phyloP scores from a whole-genome alignment of 1,284 basidiomycete species.

The Retiboletus fuscus region DNA sequence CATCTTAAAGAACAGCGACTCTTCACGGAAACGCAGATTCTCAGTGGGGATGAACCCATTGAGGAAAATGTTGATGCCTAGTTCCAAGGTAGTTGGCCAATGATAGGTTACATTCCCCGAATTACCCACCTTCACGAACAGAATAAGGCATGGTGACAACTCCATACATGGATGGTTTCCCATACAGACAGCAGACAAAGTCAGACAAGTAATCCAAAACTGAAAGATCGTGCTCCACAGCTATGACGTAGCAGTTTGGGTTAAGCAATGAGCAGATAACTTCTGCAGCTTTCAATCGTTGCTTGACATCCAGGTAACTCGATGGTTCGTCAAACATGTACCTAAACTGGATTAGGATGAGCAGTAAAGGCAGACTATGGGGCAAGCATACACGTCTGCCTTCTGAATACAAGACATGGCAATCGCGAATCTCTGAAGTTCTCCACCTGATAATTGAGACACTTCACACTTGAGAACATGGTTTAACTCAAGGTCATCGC shows the following conservation, averaged over 20 bases:
- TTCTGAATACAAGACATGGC: constrained; percentile 92
- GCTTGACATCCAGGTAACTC: constrained; percentile 94
- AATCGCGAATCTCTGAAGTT: constrained; percentile 95
- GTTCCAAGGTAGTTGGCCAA: constrained; percentile 19
- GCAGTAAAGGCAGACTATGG: neutral
- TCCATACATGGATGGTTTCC: constrained; percentile 96
- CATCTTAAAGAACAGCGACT: constrained; percentile 95
- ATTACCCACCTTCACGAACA: constrained; percentile 86
- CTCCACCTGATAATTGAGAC: constrained; percentile 90
- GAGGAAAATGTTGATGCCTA: constrained; percentile 96
- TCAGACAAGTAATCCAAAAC: constrained; percentile 97
- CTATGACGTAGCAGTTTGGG: constrained; percentile 90
- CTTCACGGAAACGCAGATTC: constrained; percentile 95
- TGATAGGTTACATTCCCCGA: constrained; percentile 5
- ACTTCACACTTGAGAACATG: constrained; percentile 88
- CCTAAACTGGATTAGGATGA: constrained; percentile 53
- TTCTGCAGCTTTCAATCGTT: constrained; percentile 94
- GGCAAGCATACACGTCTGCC: constrained; percentile 83
- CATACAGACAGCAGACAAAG: constrained; percentile 96
- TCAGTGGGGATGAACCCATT: constrained; percentile 99
- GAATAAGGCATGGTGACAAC: constrained; percentile 98
- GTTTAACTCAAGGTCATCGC: constrained; percentile 86
- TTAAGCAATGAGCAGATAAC: constrained; percentile 89
- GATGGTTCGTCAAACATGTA: constrained; percentile 99
- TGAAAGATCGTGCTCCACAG: constrained; percentile 97